Conservation (phyloP, 176 grass and related monocot species). For the Neostapfia colusana region DNA sequence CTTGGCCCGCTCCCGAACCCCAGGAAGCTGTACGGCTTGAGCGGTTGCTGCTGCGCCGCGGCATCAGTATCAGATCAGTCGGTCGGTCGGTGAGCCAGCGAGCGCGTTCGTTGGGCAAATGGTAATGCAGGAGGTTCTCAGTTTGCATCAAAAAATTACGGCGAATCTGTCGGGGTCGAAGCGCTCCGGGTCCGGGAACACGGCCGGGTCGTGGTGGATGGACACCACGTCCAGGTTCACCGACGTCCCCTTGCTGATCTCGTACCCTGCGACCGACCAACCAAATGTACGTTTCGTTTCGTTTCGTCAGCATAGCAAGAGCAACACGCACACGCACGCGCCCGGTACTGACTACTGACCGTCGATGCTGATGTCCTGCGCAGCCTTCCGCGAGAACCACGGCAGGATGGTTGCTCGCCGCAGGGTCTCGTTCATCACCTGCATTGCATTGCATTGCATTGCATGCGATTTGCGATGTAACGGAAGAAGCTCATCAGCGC, state of each 20-base stretch:
- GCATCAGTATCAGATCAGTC: background rate
- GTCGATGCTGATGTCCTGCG: conserved; percentile 60
- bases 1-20: conserved; percentile 61
- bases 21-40: conserved; percentile 61
- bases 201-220: conserved; percentile 63
- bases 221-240: conserved; percentile 78
- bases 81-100: too few species aligned
- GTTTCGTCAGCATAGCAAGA: too few species aligned
- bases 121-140: background rate
- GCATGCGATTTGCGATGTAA: too few species aligned
- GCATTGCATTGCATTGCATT: too few species aligned
- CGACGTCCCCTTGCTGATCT: conserved; percentile 54
- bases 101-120: too few species aligned
- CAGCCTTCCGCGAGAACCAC: conserved; percentile 67
- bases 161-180: conserved; percentile 61
- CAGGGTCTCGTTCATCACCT: conserved; percentile 66
- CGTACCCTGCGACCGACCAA: conserved; percentile 28
- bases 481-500: too few species aligned
- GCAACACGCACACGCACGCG: too few species aligned
- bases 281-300: too few species aligned
- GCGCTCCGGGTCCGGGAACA: conserved; percentile 50
- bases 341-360: too few species aligned
- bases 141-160: conserved; percentile 7
- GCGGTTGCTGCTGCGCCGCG: conserved; percentile 34
- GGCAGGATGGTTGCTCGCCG: conserved; percentile 68